Conservation (phyloP, 2,329 filamentous ascomycete genomes). For the Rhynchosporium agropyri region DNA sequence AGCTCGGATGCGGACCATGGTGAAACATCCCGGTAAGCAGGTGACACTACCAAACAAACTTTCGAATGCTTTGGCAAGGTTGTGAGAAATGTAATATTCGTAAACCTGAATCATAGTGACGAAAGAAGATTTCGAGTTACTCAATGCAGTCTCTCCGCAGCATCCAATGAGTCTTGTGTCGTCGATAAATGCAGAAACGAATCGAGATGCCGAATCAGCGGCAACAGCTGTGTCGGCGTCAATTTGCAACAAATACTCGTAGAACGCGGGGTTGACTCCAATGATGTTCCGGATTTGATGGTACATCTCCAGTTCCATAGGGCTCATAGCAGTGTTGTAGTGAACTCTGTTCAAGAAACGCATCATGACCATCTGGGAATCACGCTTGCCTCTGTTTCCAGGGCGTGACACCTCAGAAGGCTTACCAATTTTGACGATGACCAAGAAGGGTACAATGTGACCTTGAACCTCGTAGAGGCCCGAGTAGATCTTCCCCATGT, state of each 20-base stretch:
- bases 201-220: conserved; percentile 84
- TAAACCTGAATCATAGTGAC: conserved; percentile 99
- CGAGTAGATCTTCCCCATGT: conserved; percentile 99
- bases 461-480: conserved; percentile 97
- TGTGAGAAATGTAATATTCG: conserved; percentile 99
- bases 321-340: conserved; percentile 95
- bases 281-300: conserved; percentile 99
- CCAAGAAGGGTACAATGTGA: conserved; percentile 96
- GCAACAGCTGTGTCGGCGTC: conserved; percentile 97
- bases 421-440: conserved; percentile 93
- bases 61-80: conserved; percentile 95
- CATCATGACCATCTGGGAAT: conserved; percentile 98
- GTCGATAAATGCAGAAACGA: conserved; percentile 87
- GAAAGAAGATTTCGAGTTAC: conserved; percentile 89
- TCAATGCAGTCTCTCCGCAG: conserved; percentile 92
- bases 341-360: conserved; percentile 98
- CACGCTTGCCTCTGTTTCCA: conserved; percentile 98
- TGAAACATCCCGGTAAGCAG: conserved; percentile 97
- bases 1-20: conserved; percentile 96
- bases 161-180: conserved; percentile 93
- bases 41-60: conserved; percentile 96
- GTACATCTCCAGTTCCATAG: conserved; percentile 95
- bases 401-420: conserved; percentile 74
- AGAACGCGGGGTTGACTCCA: conserved; percentile 96
- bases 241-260: conserved; percentile 95